Base-by-base conservation (phyloP, 345 rosid genomes). In the Citrus mangshanensis region DNA sequence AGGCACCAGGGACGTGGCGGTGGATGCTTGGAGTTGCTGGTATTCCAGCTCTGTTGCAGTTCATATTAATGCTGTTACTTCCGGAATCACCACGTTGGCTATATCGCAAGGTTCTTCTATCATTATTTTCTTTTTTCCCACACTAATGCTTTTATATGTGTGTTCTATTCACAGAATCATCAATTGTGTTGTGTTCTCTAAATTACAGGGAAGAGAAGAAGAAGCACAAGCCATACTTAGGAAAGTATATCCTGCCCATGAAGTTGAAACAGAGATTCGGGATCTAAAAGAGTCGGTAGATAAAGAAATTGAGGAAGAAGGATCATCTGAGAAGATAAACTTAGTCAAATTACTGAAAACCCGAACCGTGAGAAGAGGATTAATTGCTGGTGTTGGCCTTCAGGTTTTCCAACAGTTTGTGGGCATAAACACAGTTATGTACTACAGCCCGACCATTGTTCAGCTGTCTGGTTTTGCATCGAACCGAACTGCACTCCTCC, bases 1-100 rank as follows among this genome's bases (percentile, higher is more conserved):
- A 93, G 98, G 97, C 82, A 65, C 86, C 62, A 1, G 93, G 96
- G 68, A 89, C 98, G 1, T 95, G 98, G 98, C 86, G 98, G 46
- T 95, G 98, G 98, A 95, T 95, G 98, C 98, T 93, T 13, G 98
- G 98, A 27, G 81, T 95, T 66, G 98, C 98, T 2, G 94, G 91
- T 10, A 0, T 93, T 78, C 98, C 98, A 25, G 98, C 98, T 72
- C 77, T 95, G 40, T 24, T 93, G 67, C 98, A 95, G 86, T 92
- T 95, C 82, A 2, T 84, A 32, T 74, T 95, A 37, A 92, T 95
- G 98, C 61, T 89, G 58, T 46, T 84, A 19, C 98, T 95, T 65
- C 98, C 98, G 0, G 97, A 95, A 79, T 93, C 98, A 1, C 98
- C 98, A 0, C 95, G 98, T 60, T 93, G 97, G 98, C 85, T 95